Base-by-base conservation (phyloP, 116 monocot species). In the Phalaenopsis hybrid region DNA sequence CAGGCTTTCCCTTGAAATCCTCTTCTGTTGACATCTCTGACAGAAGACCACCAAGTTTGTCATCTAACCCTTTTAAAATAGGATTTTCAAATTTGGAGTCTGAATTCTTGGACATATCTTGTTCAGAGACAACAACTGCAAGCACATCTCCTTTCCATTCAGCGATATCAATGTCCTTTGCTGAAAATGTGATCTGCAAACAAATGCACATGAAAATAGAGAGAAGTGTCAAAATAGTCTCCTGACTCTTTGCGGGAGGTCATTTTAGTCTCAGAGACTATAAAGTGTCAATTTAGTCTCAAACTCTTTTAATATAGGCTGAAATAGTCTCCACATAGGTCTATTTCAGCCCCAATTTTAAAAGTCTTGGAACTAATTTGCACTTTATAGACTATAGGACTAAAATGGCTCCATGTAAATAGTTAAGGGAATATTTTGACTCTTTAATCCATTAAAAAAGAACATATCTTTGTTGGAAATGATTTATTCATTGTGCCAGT, bases 101-200 rank as follows among this genome's bases (percentile, higher is more conserved):
- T 11, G 94, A 83, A 77, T 88, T 90, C 86, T 91, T 94, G 1
- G 90, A 84, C 89, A 94, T 81, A 80, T 97, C 97, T 57, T 97
- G 91, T 79, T 97, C 93, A 0, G 90, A 87, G 28, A 97, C 89
- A 4, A 89, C 97, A 45, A 97, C 85, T 18, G 93, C 91, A 80
- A 97, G 97, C 25, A 97, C 80, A 80, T 97, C 97, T 63, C 97
- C 97, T 77, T 93, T 93, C 97, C 97, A 97, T 82, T 94, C 91
- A 23, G 81, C 80, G 44, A 89, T 80, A 80, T 93, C 89, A 80
- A 94, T 84, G 6, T 97, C 97, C 74, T 87, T 93, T 4, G 93
- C 90, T 28, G 85, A 84, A 79, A 97, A 97, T 10, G 88, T 77
- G 67, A 97, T 90, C 97, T 97, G 80, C 73, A 90, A 86, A 67